phyloP scores from a whole-genome alignment of 2,329 filamentous ascomycete genomes.

The Fusarium incarnatum region DNA sequence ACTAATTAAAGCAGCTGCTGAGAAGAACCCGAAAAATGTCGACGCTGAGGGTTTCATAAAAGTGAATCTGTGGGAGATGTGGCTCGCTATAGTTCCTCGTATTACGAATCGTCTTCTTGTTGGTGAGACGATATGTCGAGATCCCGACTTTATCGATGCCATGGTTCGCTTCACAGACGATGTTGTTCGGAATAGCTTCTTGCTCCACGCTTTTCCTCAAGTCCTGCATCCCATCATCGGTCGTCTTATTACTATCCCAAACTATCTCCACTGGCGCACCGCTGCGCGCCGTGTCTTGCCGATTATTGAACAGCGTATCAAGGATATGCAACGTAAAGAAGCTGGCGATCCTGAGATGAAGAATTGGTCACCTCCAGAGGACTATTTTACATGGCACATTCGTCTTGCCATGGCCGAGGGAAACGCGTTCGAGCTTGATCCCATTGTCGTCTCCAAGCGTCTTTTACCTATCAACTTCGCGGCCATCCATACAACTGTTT shows the following conservation, averaged over 20 bases:
- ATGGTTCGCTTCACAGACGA: conserved; percentile 63
- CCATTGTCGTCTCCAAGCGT: conserved; percentile 61
- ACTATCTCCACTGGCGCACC: conserved; percentile 60
- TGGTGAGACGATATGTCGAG: conserved; percentile 53
- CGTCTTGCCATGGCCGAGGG: conserved; percentile 61
- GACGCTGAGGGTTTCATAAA: conserved; percentile 53
- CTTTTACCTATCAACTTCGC: conserved; percentile 69
- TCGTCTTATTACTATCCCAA: conserved; percentile 57
- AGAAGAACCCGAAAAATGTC: conserved; percentile 16
- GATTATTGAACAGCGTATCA: conserved; percentile 61
- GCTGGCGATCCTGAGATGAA: conserved; percentile 55
- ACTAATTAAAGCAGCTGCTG: conserved; percentile 14
- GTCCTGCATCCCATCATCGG: conserved; percentile 63
- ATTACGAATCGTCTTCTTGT: conserved; percentile 60
- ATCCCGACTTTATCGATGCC: conserved; percentile 59
- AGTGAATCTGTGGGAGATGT: conserved; percentile 59
- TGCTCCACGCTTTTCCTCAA: conserved; percentile 60
- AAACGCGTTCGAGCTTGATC: conserved; percentile 57
- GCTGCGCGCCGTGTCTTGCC: conserved; percentile 58
- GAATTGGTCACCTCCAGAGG: conserved; percentile 61
- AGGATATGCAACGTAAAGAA: conserved; percentile 58
- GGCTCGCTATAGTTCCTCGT: conserved; percentile 56
- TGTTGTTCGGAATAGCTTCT: conserved; percentile 58
- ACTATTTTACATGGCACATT: conserved; percentile 69
- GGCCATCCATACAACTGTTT: conserved; percentile 67